A percentile compares a stretch with the other conserved stretches of the same genome.
These are phyloP conservation scores for Porcisia hertigi DNA, from an alignment of 208 protist genomes.

Conservation along the genomic window DNA sequence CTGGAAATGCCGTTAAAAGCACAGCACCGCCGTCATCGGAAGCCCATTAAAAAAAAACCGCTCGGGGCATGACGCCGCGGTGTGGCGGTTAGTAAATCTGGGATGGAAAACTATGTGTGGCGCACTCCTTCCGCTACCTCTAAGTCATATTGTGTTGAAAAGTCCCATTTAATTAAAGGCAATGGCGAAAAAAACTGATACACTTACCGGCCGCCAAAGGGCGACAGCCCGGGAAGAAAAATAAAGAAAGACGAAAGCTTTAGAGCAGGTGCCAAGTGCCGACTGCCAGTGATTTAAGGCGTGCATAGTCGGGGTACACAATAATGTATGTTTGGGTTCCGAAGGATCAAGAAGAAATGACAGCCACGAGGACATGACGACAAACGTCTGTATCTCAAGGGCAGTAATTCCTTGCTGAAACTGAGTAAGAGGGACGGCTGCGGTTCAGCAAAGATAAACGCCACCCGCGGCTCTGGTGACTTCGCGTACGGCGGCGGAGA, in stretches of 20 bases:
- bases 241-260: too few relatives aligned
- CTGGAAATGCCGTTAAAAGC: too few relatives aligned
- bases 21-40: too few relatives aligned
- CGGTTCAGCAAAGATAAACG: too few relatives aligned
- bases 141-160: background rate
- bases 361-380: background rate
- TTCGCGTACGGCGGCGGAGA: too few relatives aligned
- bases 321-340: too few relatives aligned
- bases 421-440: background rate
- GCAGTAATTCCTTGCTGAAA: background rate
- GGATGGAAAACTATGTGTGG: background rate
- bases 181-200: too few relatives aligned
- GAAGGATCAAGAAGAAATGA: background rate
- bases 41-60: too few relatives aligned
- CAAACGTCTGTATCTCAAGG: background rate
- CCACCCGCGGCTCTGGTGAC: too few relatives aligned
- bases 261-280: background rate
- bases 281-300: background rate
- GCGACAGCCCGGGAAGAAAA: too few relatives aligned
- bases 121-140: background rate
- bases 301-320: background rate
- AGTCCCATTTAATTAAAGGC: background rate
- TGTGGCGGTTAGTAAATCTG: background rate
- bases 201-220: background rate
- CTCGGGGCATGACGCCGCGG: background rate